A percentile compares a stretch with the other conserved stretches of the same genome.
Conservation (phyloP, 169 alveolate genomes). For the Plasmodium gaboni region DNA sequence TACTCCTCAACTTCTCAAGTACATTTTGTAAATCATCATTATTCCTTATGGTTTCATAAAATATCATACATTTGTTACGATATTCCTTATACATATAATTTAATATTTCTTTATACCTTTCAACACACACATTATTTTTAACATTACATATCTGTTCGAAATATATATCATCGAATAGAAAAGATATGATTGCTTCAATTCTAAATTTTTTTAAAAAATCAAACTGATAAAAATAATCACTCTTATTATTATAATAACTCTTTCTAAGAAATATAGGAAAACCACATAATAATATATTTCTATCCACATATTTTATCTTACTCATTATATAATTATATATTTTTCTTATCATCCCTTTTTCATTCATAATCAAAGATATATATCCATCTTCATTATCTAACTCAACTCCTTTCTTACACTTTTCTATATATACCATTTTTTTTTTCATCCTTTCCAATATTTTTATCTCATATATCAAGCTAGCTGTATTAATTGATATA, state of each 20-base stretch:
- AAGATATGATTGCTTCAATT: conserved; percentile 45
- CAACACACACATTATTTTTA: conserved; percentile 1
- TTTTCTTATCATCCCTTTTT: neutral
- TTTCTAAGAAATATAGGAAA: conserved; percentile 51
- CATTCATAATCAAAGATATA: neutral
- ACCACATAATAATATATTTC: conserved; percentile 47
- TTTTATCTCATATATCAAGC: conserved; percentile 14
- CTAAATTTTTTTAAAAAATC: conserved; percentile 25
- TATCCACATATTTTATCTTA: conserved; percentile 43
- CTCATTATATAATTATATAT: conserved; percentile 10
- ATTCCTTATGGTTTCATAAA: conserved; percentile 11
- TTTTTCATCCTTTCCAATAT: conserved; percentile 37
- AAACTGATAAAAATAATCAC: conserved; percentile 66
- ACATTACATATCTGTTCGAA: neutral
- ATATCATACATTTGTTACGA: conserved; percentile 18
- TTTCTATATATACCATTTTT: neutral
- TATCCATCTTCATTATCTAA: too few species aligned
- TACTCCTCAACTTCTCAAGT: neutral
- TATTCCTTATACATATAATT: conserved; percentile 26
- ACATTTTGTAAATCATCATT: conserved; percentile 8
- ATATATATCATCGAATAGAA: conserved; percentile 22
- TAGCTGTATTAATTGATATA: conserved; percentile 26
- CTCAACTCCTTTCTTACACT: neutral
- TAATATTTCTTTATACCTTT: conserved; percentile 15
- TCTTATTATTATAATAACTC: conserved; percentile 3